Percentiles rank a stretch among this genome's conserved stretches.
phyloP scores from a whole-genome alignment of 345 rosid genomes.

The Clausena lansium region DNA sequence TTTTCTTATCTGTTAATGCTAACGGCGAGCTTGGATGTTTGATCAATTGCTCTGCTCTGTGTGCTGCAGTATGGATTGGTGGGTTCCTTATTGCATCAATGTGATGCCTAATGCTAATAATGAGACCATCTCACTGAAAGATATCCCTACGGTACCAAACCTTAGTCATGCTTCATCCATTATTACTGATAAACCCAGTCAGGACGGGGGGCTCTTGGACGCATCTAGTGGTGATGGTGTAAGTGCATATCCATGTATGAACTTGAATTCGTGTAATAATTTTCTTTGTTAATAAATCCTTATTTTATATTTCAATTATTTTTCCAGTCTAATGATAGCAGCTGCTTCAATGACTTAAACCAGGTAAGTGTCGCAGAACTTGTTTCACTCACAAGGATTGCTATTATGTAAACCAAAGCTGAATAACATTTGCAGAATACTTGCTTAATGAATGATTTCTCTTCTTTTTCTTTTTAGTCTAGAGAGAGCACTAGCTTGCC shows the following conservation, averaged over 20 bases:
- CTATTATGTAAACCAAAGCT: not conserved
- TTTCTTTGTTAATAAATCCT: constrained; percentile 1
- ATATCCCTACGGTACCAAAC: constrained; percentile 31
- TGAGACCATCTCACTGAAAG: constrained; percentile 24
- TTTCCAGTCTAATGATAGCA: constrained; percentile 13
- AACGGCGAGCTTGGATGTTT: not conserved
- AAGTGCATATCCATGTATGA: not conserved
- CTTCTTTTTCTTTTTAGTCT: not conserved
- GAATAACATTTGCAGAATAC: not conserved
- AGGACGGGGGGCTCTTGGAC: not conserved
- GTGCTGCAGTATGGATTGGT: constrained; percentile 37
- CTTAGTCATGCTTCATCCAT: constrained; percentile 29
- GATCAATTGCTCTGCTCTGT: constrained; percentile 14
- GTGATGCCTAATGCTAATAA: constrained; percentile 9
- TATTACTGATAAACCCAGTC: not conserved
- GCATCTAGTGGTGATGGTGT: not conserved
- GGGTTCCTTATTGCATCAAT: constrained; percentile 23
- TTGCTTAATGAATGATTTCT: not conserved
- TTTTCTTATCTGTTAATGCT: not conserved
- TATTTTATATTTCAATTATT: not conserved
- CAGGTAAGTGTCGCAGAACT: not conserved
- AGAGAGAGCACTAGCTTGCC: not conserved
- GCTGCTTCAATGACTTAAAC: constrained; percentile 10
- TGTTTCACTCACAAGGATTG: not conserved
- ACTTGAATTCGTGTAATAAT: not conserved